Conservation (phyloP, 805 yeast species). For the Zygoascus flipseniorum region DNA sequence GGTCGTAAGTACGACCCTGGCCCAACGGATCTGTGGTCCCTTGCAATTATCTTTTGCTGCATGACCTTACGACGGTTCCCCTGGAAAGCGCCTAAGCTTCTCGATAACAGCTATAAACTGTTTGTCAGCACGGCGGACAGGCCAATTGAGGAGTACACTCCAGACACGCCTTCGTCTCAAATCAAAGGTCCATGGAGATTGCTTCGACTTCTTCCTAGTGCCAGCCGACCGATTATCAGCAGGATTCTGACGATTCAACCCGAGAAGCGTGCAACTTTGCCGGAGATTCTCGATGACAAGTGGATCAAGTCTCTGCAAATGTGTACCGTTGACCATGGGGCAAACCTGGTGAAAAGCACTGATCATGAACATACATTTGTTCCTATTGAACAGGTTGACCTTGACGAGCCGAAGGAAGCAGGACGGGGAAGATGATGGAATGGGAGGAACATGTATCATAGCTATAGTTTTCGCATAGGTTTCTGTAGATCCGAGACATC, state of each 20-base stretch:
- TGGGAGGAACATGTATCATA: too few relatives aligned
- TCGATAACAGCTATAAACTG: constrained; percentile 67
- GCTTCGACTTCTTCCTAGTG: constrained; percentile 60
- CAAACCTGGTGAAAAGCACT: constrained; percentile 17
- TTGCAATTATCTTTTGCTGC: constrained; percentile 88
- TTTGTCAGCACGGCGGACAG: constrained; percentile 32
- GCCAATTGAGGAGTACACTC: constrained; percentile 1
- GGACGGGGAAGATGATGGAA: too few relatives aligned
- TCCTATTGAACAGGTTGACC: constrained; percentile 28
- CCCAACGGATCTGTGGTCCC: constrained; percentile 85
- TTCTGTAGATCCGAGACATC: too few relatives aligned
- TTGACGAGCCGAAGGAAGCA: constrained; percentile 17
- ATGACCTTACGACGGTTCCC: constrained; percentile 84
- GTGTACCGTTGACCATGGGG: constrained; percentile 35
- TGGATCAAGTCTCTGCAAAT: constrained; percentile 51
- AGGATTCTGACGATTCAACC: constrained; percentile 60
- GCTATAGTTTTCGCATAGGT: too few relatives aligned
- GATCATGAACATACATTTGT: constrained; percentile 31
- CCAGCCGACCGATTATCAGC: constrained; percentile 51
- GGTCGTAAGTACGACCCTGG: constrained; percentile 67
- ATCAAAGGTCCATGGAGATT: constrained; percentile 62
- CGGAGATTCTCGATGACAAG: constrained; percentile 44
- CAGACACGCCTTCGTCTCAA: constrained; percentile 1
- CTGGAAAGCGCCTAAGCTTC: constrained; percentile 83
- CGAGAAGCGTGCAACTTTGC: constrained; percentile 47